Evolutionary conservation across 345 rosid genomes (phyloP).

Genomic region (Salix arbutifolia): DNA sequence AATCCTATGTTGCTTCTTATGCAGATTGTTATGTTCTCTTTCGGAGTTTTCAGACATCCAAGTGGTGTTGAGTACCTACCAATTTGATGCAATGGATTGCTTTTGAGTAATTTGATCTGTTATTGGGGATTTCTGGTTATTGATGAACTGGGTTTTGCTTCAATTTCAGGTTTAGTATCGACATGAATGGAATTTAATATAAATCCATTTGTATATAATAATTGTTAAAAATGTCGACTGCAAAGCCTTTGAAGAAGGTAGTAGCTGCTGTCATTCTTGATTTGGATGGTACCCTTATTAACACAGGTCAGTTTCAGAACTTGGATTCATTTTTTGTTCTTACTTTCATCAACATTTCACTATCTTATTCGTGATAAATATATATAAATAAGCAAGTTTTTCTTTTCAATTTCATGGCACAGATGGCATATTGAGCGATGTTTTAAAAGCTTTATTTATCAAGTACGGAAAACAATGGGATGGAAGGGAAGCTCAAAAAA

Average conservation of each 20-base stretch:
- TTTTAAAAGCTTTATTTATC: constrained; percentile 52
- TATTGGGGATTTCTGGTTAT: not conserved
- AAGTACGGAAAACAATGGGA: constrained; percentile 93
- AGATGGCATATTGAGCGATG: constrained; percentile 29
- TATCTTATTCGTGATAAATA: not conserved
- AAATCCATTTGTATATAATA: not conserved
- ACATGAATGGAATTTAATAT: not conserved
- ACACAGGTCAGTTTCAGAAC: constrained; percentile 39
- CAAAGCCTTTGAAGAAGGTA: constrained; percentile 17
- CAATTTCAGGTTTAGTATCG: not conserved
- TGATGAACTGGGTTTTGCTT: not conserved
- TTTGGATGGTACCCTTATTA: constrained; percentile 72
- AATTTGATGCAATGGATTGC: not conserved
- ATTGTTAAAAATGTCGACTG: constrained; percentile 28
- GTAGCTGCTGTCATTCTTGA: constrained; percentile 52
- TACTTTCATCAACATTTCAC: not conserved
- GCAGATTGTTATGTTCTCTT: no score
- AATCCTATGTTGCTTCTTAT: not conserved
- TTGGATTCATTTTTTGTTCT: not conserved
- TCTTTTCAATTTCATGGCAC: not conserved
- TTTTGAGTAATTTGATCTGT: not conserved
- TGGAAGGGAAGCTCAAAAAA: constrained; percentile 65
- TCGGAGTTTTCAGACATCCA: no score
- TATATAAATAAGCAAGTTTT: not conserved
- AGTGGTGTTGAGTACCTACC: not conserved